Evolutionary conservation across 2,329 filamentous ascomycete genomes (phyloP).

Genomic region (Trichoderma sp.): DNA sequence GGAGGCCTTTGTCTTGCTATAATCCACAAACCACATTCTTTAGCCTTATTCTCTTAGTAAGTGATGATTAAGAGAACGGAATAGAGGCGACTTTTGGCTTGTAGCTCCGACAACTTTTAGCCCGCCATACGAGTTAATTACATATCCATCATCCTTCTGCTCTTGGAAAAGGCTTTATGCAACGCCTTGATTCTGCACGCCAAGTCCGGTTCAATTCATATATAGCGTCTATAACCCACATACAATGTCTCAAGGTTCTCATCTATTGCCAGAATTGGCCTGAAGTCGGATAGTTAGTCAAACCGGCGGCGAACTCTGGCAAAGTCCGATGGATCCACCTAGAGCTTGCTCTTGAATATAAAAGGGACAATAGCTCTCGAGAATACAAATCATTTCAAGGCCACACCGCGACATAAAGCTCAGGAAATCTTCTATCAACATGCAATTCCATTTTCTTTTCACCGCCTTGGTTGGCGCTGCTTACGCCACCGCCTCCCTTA

Average conservation of each 20-base stretch:
- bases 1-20: too few species aligned
- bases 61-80: too few species aligned
- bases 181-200: background rate
- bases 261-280: background rate
- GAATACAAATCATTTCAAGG: background rate
- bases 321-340: slow-evolving; percentile 3
- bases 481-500: background rate
- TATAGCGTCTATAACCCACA: background rate
- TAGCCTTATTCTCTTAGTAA: too few species aligned
- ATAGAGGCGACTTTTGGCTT: too few species aligned
- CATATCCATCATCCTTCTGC: background rate
- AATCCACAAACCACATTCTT: too few species aligned
- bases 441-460: slow-evolving; percentile 13
- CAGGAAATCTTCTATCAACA: background rate
- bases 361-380: background rate
- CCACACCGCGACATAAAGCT: too few species aligned
- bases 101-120: background rate
- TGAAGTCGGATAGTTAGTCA: slow-evolving; percentile 9
- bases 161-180: background rate
- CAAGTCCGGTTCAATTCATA: background rate
- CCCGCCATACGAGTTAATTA: background rate
- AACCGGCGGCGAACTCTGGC: background rate
- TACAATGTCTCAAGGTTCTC: background rate
- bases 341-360: background rate
- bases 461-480: slow-evolving; percentile 9